Base-by-base conservation (phyloP, 108 stramenopile genomes). In the Cyclotella cryptica region DNA sequence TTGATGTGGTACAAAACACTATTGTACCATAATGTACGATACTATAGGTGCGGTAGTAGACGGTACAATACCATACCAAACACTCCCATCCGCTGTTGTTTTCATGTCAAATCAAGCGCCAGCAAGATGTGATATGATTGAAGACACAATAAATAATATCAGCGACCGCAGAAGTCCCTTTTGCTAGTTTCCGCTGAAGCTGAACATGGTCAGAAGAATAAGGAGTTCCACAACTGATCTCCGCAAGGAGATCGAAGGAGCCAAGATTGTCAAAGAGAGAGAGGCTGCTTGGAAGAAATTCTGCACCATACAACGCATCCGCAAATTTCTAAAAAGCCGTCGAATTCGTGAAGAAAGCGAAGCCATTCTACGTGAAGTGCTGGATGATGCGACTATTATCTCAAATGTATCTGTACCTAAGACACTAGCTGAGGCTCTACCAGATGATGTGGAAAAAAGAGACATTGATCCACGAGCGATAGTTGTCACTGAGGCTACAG, bases 401-500 rank as follows among this genome's bases (percentile, higher is more conserved):
- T 54, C 71, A n/a, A 39, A 61, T 27, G 15, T 61, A 13, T n/a
- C n/a, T 4, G 19, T 72, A 1, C 71, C 71, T 0, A 72, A 47
- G 44, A 61, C 71, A 10, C 28, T 72, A 3, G 39, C 9, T 0
- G 71, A 72, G 43, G 71, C 71, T 10, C 71, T 72, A 1, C 71
- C 71, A 1, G 44, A 40, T 0, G 71, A 72, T 49, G 18, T 27
- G 26, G 45, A 61, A 28, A 61, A 61, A 44, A 52, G 27, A 61
- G 19, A 68, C 28, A 42, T 41, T 9, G 75, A 77, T 21, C 17
- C n/a, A 21, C 75, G 75, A 0, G 75, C 75, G 11, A 69, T 77
- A 68, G 75, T 77, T 15, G 75, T 77, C 29, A 77, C 75, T 2
- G 75, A 77, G 58, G 54, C 55, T 4, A 69, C 66, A 14, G 58